phyloP scores from a whole-genome alignment of 768 basidiomycete species.

The Tremella yokohamensis region DNA sequence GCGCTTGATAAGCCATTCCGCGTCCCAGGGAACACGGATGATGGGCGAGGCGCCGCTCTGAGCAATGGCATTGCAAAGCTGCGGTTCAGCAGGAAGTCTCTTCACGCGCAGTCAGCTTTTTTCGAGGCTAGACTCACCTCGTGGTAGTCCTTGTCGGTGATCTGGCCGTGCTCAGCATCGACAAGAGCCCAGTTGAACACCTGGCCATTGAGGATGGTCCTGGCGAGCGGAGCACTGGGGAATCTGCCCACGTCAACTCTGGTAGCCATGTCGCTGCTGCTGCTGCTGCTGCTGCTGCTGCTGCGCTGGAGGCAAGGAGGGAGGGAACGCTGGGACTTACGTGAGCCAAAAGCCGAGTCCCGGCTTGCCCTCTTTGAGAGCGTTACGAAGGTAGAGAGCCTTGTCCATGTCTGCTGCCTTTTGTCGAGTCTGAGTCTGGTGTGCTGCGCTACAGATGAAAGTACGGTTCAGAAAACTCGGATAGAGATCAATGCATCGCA shows the following conservation, averaged over 20 bases:
- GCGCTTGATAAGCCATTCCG: slow-evolving; percentile 49
- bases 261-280: not conserved
- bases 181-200: slow-evolving; percentile 13
- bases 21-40: slow-evolving; percentile 49
- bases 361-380: slow-evolving; percentile 24
- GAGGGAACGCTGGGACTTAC: slow-evolving; percentile 18
- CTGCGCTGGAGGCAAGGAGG: not conserved
- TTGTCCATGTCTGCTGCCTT: slow-evolving; percentile 21
- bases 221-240: slow-evolving; percentile 5
- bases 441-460: too few relatives aligned
- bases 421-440: too few relatives aligned
- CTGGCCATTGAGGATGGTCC: slow-evolving; percentile 4
- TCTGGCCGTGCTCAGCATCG: slow-evolving; percentile 17
- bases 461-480: too few relatives aligned
- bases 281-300: not conserved
- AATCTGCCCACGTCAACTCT: slow-evolving; percentile 2
- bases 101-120: too few relatives aligned
- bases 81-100: slow-evolving; percentile 1
- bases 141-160: slow-evolving; percentile 15
- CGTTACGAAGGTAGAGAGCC: slow-evolving; percentile 25
- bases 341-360: slow-evolving; percentile 45
- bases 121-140: too few relatives aligned
- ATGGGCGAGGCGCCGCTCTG: slow-evolving; percentile 45
- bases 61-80: slow-evolving; percentile 40
- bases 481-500: too few relatives aligned